Conservation (phyloP, 2,329 filamentous ascomycete genomes). For the Atkinsonella texensis region DNA sequence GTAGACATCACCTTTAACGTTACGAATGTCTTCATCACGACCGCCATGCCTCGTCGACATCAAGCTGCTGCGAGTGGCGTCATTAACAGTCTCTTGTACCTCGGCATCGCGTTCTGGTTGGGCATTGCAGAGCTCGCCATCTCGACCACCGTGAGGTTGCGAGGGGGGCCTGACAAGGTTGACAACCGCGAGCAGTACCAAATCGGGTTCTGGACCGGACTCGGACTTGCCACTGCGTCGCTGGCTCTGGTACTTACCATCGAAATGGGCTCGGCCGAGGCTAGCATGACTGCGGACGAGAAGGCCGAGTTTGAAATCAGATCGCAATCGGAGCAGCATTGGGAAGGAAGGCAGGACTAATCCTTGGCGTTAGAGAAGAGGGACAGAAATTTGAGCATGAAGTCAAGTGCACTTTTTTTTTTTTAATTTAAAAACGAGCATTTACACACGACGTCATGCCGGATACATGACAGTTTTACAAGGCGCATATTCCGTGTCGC, state of each 20-base stretch:
- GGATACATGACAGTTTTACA: neutral
- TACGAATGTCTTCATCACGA: constrained; percentile 67
- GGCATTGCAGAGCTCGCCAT: constrained; percentile 57
- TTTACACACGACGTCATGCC: neutral
- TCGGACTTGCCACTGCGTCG: constrained; percentile 39
- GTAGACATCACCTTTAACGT: constrained; percentile 69
- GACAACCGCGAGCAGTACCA: constrained; percentile 44
- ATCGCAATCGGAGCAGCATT: constrained; percentile 14
- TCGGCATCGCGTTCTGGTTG: constrained; percentile 61
- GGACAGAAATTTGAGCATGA: no score
- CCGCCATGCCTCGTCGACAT: constrained; percentile 49
- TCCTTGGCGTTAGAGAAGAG: no score
- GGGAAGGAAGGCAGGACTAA: neutral
- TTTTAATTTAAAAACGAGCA: neutral
- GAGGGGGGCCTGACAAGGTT: constrained; percentile 14
- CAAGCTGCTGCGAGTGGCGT: constrained; percentile 63
- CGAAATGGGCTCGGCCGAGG: constrained; percentile 40
- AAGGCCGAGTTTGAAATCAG: constrained; percentile 21
- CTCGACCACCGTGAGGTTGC: constrained; percentile 29
- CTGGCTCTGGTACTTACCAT: constrained; percentile 45
- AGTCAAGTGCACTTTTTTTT: no score
- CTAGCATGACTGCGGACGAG: constrained; percentile 47
- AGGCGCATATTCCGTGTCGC: neutral
- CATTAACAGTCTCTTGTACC: constrained; percentile 57
- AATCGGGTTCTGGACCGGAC: constrained; percentile 54